Base-by-base conservation (phyloP, 345 rosid genomes). In the Toxicodendron radicans region DNA sequence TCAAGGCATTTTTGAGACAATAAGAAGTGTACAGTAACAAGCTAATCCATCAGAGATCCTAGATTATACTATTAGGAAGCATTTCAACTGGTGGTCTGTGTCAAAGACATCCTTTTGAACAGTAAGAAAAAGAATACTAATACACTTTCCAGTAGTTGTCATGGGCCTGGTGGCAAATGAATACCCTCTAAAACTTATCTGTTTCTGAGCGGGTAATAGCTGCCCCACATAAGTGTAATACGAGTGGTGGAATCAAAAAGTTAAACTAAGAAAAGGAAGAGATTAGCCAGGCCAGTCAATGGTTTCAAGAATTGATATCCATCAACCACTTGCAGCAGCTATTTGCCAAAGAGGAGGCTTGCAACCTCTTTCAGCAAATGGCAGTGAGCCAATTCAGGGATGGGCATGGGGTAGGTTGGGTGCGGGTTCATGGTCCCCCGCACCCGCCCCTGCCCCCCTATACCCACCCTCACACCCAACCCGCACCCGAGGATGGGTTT, bases 311-410 rank as follows among this genome's bases (percentile, higher is more conserved):
- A 45, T 20, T 24, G 16, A 38, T 38, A 43, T 46, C 13, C 7
- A 46, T 65, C 69, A 13, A 65, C 33, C 20, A 13, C 69, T 43
- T 46, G 54, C 0, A 3, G 61, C 51, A 53, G 33, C 33, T 35
- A 53, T 32, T n/a, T 68, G 43, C 59, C 61, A 51, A 24, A 51
- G 45, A 49, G 60, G 54, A 53, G 32, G 72, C 61, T 33, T 46
- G 1, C 20, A 30, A 66, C 14, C 48, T 33, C 27, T n/a, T 32
- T 56, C 33, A 20, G 32, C 48, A 7, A 20, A 33, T n/a, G 51
- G 3, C 12, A n/a, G 9, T 48, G 10, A 51, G 5, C n/a, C n/a
- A n/a, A n/a, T n/a, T n/a, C n/a, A n/a, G n/a, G n/a, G n/a, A n/a
- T n/a, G n/a, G n/a, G n/a, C n/a, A n/a, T n/a, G n/a, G n/a, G n/a